These are phyloP conservation scores for Platanus orientalis DNA, from an alignment of 164 flowering plant species.

Conservation along the genomic window DNA sequence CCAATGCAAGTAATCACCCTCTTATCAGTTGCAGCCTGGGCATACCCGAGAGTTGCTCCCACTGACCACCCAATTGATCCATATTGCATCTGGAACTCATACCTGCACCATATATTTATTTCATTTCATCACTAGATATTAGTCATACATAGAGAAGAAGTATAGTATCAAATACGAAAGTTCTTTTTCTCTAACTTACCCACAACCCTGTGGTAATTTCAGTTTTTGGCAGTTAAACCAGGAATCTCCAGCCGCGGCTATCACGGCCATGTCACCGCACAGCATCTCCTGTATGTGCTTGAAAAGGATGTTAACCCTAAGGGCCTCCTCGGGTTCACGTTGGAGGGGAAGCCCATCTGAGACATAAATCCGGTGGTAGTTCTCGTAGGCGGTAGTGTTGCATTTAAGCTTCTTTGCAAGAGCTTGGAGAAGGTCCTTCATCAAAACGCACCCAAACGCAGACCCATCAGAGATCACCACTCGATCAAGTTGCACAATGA, in stretches of 20 bases:
- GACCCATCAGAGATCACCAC: constrained; percentile 34
- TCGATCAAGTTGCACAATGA: constrained; percentile 37
- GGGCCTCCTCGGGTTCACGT: constrained; percentile 16
- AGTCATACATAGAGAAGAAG: neutral
- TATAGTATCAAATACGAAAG: neutral
- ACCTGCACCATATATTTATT: constrained; percentile 30
- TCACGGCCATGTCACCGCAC: constrained; percentile 35
- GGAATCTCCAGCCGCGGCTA: constrained; percentile 52
- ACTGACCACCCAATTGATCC: constrained; percentile 54
- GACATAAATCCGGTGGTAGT: constrained; percentile 22
- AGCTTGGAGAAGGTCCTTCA: constrained; percentile 33
- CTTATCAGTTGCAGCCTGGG: constrained; percentile 34
- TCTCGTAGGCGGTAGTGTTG: constrained; percentile 23
- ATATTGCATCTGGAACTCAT: constrained; percentile 50
- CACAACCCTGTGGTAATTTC: constrained; percentile 43
- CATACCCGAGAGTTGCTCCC: constrained; percentile 45
- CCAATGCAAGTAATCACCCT: constrained; percentile 52
- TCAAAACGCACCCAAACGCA: constrained; percentile 34
- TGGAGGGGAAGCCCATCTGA: constrained; percentile 23
- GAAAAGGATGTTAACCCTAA: constrained; percentile 31
- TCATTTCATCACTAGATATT: neutral
- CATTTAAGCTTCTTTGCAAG: constrained; percentile 28
- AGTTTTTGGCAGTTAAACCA: constrained; percentile 52
- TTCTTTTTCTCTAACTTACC: constrained; percentile 20
- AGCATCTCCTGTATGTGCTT: constrained; percentile 47